phyloP scores from a whole-genome alignment of 2,329 filamentous ascomycete species.

The Phaeosphaeria sp. region DNA sequence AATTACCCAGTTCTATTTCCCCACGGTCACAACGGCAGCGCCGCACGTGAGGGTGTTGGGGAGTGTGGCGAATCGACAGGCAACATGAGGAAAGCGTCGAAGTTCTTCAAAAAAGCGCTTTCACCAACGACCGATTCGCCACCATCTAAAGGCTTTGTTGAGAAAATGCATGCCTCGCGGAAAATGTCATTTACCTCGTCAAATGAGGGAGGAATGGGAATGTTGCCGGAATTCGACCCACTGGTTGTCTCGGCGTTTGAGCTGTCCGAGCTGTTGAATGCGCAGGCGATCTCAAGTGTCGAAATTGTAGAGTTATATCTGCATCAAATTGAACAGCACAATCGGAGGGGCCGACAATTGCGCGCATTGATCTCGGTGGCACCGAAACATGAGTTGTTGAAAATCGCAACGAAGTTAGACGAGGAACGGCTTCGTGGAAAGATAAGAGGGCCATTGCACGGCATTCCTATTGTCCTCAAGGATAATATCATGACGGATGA shows the following conservation, averaged over 20 bases:
- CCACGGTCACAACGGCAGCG: conserved; percentile 5
- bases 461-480: conserved; percentile 52
- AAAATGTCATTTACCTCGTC: conserved; percentile 39
- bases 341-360: conserved; percentile 42
- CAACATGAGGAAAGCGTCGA: conserved; percentile 34
- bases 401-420: conserved; percentile 48
- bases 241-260: conserved; percentile 40
- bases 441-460: conserved; percentile 49
- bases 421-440: conserved; percentile 46
- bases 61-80: conserved; percentile 2
- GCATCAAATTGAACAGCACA: conserved; percentile 44
- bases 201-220: conserved; percentile 23
- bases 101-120: conserved; percentile 34
- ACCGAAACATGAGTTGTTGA: conserved; percentile 45
- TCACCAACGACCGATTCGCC: conserved; percentile 33
- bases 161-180: conserved; percentile 23
- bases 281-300: conserved; percentile 39
- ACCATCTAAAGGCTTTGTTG: conserved; percentile 22
- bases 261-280: conserved; percentile 39
- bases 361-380: conserved; percentile 49
- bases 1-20: conserved; percentile 5
- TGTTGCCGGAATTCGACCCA: conserved; percentile 40
- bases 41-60: conserved; percentile 2
- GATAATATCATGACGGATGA: conserved; percentile 51
- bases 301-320: conserved; percentile 46